Evolutionary conservation across 352 stramenopile species (phyloP).

Genomic region (Pythium dissotocum): DNA sequence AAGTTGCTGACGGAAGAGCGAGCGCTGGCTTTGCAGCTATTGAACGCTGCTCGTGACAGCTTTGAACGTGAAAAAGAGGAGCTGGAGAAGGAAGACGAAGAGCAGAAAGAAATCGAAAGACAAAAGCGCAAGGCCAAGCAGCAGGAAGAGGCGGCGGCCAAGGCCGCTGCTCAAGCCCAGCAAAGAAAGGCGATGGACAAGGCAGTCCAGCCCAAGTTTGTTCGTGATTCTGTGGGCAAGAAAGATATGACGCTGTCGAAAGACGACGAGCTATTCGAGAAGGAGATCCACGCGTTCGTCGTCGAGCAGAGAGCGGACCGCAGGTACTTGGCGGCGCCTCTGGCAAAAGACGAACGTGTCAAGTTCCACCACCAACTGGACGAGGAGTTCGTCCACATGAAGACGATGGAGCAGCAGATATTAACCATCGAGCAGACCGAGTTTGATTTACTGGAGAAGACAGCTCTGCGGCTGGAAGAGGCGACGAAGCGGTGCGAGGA

Average conservation of each 20-base stretch:
- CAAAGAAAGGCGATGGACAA: slow-evolving; percentile 38
- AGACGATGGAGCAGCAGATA: slow-evolving; percentile 48
- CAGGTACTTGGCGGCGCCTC: slow-evolving; percentile 44
- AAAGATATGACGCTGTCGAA: slow-evolving; percentile 56
- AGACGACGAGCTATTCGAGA: slow-evolving; percentile 56
- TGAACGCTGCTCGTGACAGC: slow-evolving; percentile 54
- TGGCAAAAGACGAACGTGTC: slow-evolving; percentile 44
- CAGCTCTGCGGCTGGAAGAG: slow-evolving; percentile 50
- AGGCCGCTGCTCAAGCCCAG: slow-evolving; percentile 45
- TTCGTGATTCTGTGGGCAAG: slow-evolving; percentile 50
- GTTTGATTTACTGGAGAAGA: slow-evolving; percentile 74
- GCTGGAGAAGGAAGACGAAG: slow-evolving; percentile 48
- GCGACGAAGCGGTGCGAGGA: slow-evolving; percentile 38
- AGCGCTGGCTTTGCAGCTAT: slow-evolving; percentile 55
- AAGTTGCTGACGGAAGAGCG: slow-evolving; percentile 40
- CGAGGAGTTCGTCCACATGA: slow-evolving; percentile 66
- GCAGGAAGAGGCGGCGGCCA: slow-evolving; percentile 48
- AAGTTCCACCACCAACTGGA: slow-evolving; percentile 42
- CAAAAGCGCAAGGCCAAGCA: slow-evolving; percentile 44
- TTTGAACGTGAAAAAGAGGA: slow-evolving; percentile 59
- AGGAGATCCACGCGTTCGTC: slow-evolving; percentile 54
- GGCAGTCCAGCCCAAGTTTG: slow-evolving; percentile 37
- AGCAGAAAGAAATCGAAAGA: slow-evolving; percentile 45
- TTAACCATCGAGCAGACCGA: slow-evolving; percentile 57
- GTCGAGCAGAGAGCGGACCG: slow-evolving; percentile 44